Conservation (phyloP, 192 early-diverging fungal species). For the Coemansia umbellata region DNA sequence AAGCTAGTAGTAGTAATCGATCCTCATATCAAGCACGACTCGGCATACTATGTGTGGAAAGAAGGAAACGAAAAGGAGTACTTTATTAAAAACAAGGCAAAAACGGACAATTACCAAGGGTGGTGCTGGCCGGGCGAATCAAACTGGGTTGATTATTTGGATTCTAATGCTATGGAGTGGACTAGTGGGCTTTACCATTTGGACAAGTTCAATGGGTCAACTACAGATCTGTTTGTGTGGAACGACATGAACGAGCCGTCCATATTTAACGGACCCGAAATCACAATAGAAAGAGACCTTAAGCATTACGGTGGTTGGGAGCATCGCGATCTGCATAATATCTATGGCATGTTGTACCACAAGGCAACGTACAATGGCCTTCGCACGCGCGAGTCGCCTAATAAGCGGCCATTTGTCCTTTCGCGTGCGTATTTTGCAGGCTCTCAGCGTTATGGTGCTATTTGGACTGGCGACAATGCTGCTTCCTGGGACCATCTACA, state of each 20-base stretch:
- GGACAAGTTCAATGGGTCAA: conserved; percentile 80
- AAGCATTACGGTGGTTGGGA: conserved; percentile 85
- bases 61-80: conserved; percentile 70
- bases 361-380: conserved; percentile 83
- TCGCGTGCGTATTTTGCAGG: conserved; percentile 97
- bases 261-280: conserved; percentile 96
- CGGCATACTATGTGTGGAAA: conserved; percentile 69
- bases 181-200: conserved; percentile 76
- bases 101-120: conserved; percentile 72
- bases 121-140: conserved; percentile 99
- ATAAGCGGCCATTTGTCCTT: conserved; percentile 85
- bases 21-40: conserved; percentile 92
- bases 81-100: conserved; percentile 76
- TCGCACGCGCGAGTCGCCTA: conserved; percentile 53
- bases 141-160: conserved; percentile 88
- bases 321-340: conserved; percentile 94
- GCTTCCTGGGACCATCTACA: conserved; percentile 86
- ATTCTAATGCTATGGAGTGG: conserved; percentile 73
- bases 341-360: conserved; percentile 86
- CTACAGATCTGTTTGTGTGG: conserved; percentile 83
- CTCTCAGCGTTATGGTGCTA: conserved; percentile 89
- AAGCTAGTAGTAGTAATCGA: conserved; percentile 95
- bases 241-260: conserved; percentile 99
- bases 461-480: conserved; percentile 98
- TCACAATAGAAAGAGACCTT: conserved; percentile 92